Conservation (phyloP, 2,329 filamentous ascomycete genomes). For the Aphanoascus verrucosus region DNA sequence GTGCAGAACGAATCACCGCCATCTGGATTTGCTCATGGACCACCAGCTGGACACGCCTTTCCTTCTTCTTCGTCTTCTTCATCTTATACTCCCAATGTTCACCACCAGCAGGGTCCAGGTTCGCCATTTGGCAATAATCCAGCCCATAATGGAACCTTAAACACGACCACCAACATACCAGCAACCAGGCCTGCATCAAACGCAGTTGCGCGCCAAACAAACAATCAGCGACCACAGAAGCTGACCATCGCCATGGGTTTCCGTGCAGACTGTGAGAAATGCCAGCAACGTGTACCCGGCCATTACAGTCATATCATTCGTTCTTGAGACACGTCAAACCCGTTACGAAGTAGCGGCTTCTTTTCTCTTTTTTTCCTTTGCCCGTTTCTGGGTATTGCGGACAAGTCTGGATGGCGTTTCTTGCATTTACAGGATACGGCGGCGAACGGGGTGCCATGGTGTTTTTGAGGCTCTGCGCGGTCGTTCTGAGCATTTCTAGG, state of each 20-base stretch:
- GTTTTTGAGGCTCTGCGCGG: neutral
- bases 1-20: neutral
- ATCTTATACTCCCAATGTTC: neutral
- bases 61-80: neutral
- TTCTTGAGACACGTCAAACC: constrained; percentile 16
- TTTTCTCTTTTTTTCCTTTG: neutral
- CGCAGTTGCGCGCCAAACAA: neutral
- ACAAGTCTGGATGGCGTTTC: neutral
- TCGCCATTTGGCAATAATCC: neutral
- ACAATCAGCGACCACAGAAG: constrained; percentile 35
- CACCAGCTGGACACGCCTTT: neutral
- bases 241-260: constrained; percentile 66
- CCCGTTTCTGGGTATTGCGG: neutral
- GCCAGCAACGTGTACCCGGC: constrained; percentile 60
- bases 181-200: neutral
- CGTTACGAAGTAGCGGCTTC: neutral
- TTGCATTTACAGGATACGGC: neutral
- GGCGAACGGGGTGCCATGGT: neutral
- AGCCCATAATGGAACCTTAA: neutral
- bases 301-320: constrained; percentile 70
- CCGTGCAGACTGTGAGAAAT: constrained; percentile 67
- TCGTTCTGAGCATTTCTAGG: neutral
- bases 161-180: constrained; percentile 2
- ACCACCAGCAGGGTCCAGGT: neutral
- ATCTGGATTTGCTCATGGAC: neutral